Conservation (phyloP, 345 rosid genomes). For the Acer saccharum region DNA sequence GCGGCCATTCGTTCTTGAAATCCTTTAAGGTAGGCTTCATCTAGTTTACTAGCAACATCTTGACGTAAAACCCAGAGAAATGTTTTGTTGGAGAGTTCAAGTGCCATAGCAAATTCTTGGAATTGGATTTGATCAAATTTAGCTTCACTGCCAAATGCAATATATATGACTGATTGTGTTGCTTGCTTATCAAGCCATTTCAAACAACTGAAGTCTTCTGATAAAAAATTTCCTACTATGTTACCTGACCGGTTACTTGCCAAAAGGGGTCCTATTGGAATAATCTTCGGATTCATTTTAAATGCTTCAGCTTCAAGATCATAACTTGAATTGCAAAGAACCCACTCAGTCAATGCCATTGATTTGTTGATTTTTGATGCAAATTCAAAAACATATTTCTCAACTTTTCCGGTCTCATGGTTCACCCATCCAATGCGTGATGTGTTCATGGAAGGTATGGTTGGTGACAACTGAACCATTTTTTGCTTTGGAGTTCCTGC, state of each 20-base stretch:
- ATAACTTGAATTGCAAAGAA: constrained; percentile 25
- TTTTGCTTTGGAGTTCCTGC: background rate
- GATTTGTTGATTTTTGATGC: background rate
- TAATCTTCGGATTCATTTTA: background rate
- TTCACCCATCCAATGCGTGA: background rate
- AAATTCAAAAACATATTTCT: background rate
- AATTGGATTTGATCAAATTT: too few species aligned
- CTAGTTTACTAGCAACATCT: too few species aligned
- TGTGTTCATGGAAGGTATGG: background rate
- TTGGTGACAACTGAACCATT: constrained; percentile 3
- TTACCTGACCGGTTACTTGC: background rate
- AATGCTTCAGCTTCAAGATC: constrained; percentile 36
- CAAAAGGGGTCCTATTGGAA: too few species aligned
- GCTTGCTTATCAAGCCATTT: constrained; percentile 32
- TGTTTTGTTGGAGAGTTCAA: too few species aligned
- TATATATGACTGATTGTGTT: constrained; percentile 19
- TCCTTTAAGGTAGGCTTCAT: too few species aligned
- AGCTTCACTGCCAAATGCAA: too few species aligned
- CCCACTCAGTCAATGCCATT: background rate
- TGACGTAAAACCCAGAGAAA: too few species aligned
- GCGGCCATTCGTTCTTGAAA: too few species aligned
- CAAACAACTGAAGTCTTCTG: constrained; percentile 36
- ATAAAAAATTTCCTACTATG: constrained; percentile 29
- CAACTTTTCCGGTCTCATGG: background rate
- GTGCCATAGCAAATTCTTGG: too few species aligned